Conservation (phyloP, 169 alveolate species). For the Eimeria falciformis region DNA sequence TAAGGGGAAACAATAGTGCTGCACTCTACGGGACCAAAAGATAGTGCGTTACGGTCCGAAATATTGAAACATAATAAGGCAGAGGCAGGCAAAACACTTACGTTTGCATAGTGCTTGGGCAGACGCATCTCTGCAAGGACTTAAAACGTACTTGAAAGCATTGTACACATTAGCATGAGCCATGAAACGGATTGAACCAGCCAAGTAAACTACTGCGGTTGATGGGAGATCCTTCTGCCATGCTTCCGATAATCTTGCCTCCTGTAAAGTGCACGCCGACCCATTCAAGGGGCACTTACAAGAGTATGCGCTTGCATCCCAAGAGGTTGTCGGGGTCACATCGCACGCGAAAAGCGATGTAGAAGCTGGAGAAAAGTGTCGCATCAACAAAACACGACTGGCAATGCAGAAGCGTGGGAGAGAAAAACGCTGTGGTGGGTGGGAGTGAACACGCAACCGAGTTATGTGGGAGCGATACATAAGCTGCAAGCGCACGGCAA, state of each 20-base stretch:
- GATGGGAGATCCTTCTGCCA: conserved; percentile 18
- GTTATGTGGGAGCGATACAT: not conserved
- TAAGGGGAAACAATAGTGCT: too few species aligned
- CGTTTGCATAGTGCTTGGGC: conserved; percentile 49
- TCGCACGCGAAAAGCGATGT: conserved; percentile 27
- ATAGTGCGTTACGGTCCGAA: not conserved
- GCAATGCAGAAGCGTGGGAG: not conserved
- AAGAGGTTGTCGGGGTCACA: conserved; percentile 12
- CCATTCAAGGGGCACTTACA: conserved; percentile 41
- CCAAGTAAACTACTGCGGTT: not conserved
- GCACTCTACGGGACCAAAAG: not conserved
- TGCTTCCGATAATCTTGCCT: conserved; percentile 35
- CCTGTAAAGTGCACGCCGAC: conserved; percentile 26
- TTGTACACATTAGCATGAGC: not conserved
- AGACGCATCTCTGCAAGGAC: not conserved
- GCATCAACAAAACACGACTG: not conserved
- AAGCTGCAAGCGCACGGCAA: not conserved
- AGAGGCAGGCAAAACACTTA: not conserved
- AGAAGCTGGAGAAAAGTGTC: conserved; percentile 1
- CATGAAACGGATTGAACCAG: not conserved
- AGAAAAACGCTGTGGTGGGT: not conserved
- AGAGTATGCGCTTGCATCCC: not conserved
- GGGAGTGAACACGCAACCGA: too few species aligned
- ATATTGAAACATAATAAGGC: not conserved
- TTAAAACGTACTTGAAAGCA: not conserved